These are phyloP conservation scores for Acanthamoeba sp. DNA, from an alignment of 208 protist genomes.

Conservation along the genomic window DNA sequence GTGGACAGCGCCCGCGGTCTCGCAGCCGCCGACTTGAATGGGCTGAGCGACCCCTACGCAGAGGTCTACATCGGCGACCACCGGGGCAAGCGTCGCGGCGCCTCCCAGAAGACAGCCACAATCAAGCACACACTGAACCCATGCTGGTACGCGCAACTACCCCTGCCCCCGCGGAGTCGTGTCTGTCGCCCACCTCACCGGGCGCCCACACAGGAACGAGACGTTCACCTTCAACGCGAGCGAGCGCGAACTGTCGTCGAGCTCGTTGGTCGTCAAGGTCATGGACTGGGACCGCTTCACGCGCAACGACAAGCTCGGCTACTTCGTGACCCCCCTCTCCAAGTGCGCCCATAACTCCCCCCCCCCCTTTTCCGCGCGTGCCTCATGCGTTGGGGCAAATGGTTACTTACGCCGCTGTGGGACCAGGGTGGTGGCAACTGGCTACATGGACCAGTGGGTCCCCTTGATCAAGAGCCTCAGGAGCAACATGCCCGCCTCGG, in stretches of 20 bases:
- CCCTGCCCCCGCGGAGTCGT: too few relatives aligned
- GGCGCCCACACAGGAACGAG: background rate
- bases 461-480: background rate
- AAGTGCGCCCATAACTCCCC: background rate
- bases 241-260: background rate
- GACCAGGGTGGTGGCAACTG: background rate
- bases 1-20: background rate
- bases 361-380: too few relatives aligned
- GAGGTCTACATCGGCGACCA: constrained; percentile 41
- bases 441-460: background rate
- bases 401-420: too few relatives aligned
- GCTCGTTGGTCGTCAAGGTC: constrained; percentile 3
- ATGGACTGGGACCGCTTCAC: constrained; percentile 14
- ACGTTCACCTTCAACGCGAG: background rate
- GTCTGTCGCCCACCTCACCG: too few relatives aligned
- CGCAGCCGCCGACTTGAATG: background rate
- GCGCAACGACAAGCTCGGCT: constrained; percentile 41
- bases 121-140: constrained; percentile 44
- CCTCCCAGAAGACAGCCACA: background rate
- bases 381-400: too few relatives aligned
- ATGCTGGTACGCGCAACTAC: background rate
- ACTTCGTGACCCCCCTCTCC: background rate
- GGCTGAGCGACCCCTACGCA: background rate
- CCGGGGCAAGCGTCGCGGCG: background rate
- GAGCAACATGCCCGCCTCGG: background rate